Evolutionary conservation across 257 asterid species (phyloP), one percentile per base, ranked within the genome.

Genomic region (Solanum acaule): DNA sequence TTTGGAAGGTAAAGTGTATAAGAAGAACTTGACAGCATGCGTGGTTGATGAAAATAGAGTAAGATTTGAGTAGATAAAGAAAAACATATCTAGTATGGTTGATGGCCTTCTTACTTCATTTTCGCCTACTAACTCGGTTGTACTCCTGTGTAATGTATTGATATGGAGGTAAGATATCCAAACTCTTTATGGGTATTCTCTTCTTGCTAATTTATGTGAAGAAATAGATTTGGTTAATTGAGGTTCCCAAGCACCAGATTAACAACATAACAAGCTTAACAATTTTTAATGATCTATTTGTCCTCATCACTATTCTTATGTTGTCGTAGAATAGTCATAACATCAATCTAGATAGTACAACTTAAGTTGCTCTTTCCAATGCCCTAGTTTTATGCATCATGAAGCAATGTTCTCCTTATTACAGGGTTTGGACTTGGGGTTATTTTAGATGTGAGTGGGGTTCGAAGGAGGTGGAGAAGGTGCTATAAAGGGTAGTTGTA

Each of bases 101-200:
- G 94, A 96, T 92, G 94, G 94, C 86, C 89, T 93, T 86, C 92
- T 97, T 88, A 90, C 94, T 79, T 92, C 97, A 85, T 91, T 97
- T 90, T 90, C 95, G 88, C 98, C 99, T 67, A 91, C 88, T 89
- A 97, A 96, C 83, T 94, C 95, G 59, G 99, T 94, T 83, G 92
- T 96, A 86, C 94, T 94, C 73, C 91, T 96, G 71, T 97, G 99
- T 82, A 97, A 96, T 90, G 84, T 94, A 88, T 93, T 97, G 92
- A 94, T 97, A 89, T 92, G 96, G 93, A 96, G 98, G 99, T 95
- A 88, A 86, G 87, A 42, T 10, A 25, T 78, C 65, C 84, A 25
- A 78, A 42, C 85, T 25, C 25, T 78, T 42, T 78, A 78, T 78
- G 63, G 82, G 65, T 78, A 35, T 78, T 11, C 49, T 78, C 13